Base-by-base conservation (phyloP, 129 eudicot genomes). In the Centaurea solstitialis region DNA sequence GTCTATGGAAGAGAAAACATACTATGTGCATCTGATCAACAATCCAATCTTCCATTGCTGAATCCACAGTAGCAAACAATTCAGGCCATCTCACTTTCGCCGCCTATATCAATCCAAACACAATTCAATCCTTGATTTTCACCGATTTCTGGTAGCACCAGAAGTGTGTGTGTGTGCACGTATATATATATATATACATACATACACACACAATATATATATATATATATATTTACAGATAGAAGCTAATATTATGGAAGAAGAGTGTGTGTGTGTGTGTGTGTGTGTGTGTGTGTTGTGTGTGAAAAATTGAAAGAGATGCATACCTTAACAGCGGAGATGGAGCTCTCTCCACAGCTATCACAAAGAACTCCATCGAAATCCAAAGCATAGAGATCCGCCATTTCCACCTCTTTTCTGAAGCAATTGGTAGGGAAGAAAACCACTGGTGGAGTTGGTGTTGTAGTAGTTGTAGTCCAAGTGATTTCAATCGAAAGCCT, bases 361-460 rank as follows among this genome's bases (percentile, higher is more conserved):
- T 96, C 98, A 69, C 99, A 96, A 43, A 96, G 83, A 76, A 96
- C 99, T 71, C 99, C 99, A 72, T 96, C 98, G 80, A 96, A 96
- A 68, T 96, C 99, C 90, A 96, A 85, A 4, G 99, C 99, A 68
- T 96, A 96, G 2, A 96, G 86, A 80, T 96, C 97, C 30, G 92
- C 99, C 99, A 91, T 96, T 22, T 69, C 70, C 75, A 57, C 69
- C 40, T 43, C 76, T 18, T 18, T 21, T 76, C 72, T 26, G 40
- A 4, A 26, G 62, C 61, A 72, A 9, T 71, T 39, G 47, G 82
- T 73, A 24, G 79, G 79, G 69, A n/a, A n/a, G 24, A 39, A 73
- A 37, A n/a, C 26, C 39, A 59, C 20, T 74, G 30, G 30, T 1
- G 9, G 65, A 57, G 65, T 28, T 82, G 9, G 73, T n/a, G n/a